Evolutionary conservation across 306 rosid genomes (phyloP), one percentile per base, ranked within the genome.

Genomic region (Dalbergia oliveri): DNA sequence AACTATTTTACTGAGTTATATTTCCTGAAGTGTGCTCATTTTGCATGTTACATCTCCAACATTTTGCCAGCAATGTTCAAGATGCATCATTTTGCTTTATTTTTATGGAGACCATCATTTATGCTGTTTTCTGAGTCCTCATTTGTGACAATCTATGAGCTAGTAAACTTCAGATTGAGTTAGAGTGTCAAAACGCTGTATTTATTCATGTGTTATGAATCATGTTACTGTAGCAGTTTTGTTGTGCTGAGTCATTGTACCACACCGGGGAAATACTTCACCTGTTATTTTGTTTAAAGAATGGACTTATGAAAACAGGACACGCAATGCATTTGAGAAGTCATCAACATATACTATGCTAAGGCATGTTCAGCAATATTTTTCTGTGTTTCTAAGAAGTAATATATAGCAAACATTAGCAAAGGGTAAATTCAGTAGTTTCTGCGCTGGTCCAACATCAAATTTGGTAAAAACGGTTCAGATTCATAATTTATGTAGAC

Each of bases 371-470:
- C 15, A 63, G 13, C 34, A 64, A 76, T 37, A 21, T 9, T 77
- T 76, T 54, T 59, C 23, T 26, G 21, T 51, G 60, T 64, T 76
- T 69, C 71, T 51, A 34, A 59, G 64, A 75, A 18, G 44, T 51
- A 49, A 80, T 56, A 51, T 51, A 39, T 7, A 54, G 39, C 13
- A 33, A 11, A 79, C 15, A 45, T 14, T 62, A 33, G 79, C 59
- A 62, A 35, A 75, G 72, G 9, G 7, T 44, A 54, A 62, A 49
- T 59, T 34, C n/a, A 14, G 12, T 3, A 80, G 39, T 60, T 53
- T 43, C 57, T 31, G 44, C 14, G 10, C n/a, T 4, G 43, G 63
- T 23, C n/a, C 43, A 14, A 60, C 16, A 50, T 53, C 37, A 67
- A 39, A 60, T 16, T 11, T 51, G 53, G 60, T 37, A 14, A 11